Conservation (phyloP, 2,329 filamentous ascomycete species). For the Colletotrichum cereale region DNA sequence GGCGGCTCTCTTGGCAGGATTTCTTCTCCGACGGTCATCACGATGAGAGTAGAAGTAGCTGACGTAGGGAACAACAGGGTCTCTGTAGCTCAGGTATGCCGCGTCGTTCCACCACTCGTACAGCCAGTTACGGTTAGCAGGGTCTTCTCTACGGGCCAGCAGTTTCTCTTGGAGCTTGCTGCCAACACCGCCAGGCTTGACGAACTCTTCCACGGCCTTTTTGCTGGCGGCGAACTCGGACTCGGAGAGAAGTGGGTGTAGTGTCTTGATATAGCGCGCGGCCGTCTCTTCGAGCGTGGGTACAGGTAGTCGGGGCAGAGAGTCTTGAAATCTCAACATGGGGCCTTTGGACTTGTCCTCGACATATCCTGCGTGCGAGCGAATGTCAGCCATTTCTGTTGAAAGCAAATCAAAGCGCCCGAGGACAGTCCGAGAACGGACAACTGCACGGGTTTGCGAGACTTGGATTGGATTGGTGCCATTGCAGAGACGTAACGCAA, state of each 20-base stretch:
- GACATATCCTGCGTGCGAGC: conserved; percentile 71
- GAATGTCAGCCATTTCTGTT: conserved; percentile 9
- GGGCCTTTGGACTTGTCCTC: conserved; percentile 84
- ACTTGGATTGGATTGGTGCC: background rate
- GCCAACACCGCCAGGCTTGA: conserved; percentile 87
- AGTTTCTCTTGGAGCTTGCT: conserved; percentile 90
- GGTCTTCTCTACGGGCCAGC: conserved; percentile 81
- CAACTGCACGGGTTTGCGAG: background rate
- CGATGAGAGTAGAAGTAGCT: conserved; percentile 99
- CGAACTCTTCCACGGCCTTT: conserved; percentile 88
- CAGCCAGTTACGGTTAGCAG: conserved; percentile 91
- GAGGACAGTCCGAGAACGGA: background rate
- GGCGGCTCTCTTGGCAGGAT: conserved; percentile 93
- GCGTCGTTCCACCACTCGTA: conserved; percentile 98
- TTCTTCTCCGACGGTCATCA: conserved; percentile 87
- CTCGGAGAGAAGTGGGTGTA: conserved; percentile 79
- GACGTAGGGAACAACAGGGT: conserved; percentile 97
- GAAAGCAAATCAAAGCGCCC: conserved; percentile 1
- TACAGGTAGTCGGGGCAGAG: conserved; percentile 83
- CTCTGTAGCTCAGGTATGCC: conserved; percentile 92
- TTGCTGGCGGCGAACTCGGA: conserved; percentile 79
- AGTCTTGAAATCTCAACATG: conserved; percentile 89
- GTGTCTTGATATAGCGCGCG: conserved; percentile 82
- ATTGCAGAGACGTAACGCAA: background rate
- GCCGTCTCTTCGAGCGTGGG: conserved; percentile 87